Conservation (phyloP, 2,329 filamentous ascomycete genomes). For the Cladophialophora carrionii region DNA sequence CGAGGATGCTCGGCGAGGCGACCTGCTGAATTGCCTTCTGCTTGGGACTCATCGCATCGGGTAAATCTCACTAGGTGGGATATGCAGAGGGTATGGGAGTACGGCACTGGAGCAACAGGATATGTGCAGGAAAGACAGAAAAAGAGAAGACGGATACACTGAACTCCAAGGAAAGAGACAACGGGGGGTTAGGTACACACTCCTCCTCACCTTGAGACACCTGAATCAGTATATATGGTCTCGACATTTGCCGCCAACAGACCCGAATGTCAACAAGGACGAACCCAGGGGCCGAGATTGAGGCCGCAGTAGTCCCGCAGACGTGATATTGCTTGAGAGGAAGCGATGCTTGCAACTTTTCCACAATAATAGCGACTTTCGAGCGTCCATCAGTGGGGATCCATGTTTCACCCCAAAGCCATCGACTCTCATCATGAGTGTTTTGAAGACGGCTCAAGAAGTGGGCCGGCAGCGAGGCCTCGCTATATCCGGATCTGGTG, state of each 20-base stretch:
- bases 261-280: not conserved
- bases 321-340: not conserved
- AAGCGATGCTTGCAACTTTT: not conserved
- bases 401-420: not conserved
- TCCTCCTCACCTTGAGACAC: not conserved
- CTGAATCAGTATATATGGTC: constrained; percentile 1
- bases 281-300: not conserved
- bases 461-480: not conserved
- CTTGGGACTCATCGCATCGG: not conserved
- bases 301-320: not conserved
- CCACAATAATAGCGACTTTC: not conserved
- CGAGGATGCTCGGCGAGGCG: not conserved
- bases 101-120: not conserved
- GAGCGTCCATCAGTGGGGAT: not conserved
- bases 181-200: not conserved
- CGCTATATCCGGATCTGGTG: not conserved
- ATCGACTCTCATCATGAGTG: not conserved
- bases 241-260: not conserved
- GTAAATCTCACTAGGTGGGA: not conserved
- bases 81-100: not conserved
- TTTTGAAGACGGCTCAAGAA: not conserved
- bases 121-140: not conserved
- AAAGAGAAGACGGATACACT: not conserved
- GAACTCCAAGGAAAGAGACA: not conserved
- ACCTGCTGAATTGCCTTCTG: not conserved